Evolutionary conservation across 2,329 filamentous ascomycete species (phyloP).

Genomic region (Coleophoma crateriformis): DNA sequence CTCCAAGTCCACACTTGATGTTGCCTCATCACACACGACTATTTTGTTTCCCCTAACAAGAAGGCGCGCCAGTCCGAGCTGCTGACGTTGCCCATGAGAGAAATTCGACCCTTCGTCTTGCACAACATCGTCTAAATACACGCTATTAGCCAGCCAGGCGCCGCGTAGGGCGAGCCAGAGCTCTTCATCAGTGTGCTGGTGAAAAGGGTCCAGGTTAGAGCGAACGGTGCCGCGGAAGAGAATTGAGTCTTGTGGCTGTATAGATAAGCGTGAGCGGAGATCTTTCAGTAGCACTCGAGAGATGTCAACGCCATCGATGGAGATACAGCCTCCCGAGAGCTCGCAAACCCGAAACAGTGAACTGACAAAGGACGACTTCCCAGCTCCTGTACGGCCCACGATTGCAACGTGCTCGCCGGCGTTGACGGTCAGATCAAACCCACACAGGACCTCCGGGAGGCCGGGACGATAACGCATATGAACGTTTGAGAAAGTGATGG

Average conservation of each 20-base stretch:
- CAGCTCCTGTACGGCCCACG: constrained; percentile 72
- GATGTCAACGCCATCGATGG: constrained; percentile 61
- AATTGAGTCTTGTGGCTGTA: constrained; percentile 77
- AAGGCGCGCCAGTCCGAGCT: constrained; percentile 84
- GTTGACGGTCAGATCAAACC: constrained; percentile 61
- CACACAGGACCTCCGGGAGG: constrained; percentile 65
- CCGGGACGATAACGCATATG: constrained; percentile 61
- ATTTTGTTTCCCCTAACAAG: constrained; percentile 80
- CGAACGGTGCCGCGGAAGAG: constrained; percentile 74
- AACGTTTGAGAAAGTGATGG: constrained; percentile 42
- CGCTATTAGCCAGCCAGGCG: constrained; percentile 48
- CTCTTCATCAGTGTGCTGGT: constrained; percentile 68
- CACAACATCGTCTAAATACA: constrained; percentile 76
- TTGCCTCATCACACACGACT: constrained; percentile 92
- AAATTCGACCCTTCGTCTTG: constrained; percentile 93
- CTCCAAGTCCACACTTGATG: constrained; percentile 83
- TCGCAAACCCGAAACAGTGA: constrained; percentile 71
- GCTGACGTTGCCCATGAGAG: constrained; percentile 83
- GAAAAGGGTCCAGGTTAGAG: constrained; percentile 72
- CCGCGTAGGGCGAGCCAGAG: constrained; percentile 72
- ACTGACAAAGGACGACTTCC: constrained; percentile 76
- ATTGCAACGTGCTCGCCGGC: constrained; percentile 75
- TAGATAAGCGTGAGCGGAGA: constrained; percentile 65
- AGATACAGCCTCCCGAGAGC: constrained; percentile 52
- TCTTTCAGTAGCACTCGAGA: constrained; percentile 66